Evolutionary conservation across 1,284 basidiomycete genomes (phyloP).

Genomic region (Fomitopsis pinicola): DNA sequence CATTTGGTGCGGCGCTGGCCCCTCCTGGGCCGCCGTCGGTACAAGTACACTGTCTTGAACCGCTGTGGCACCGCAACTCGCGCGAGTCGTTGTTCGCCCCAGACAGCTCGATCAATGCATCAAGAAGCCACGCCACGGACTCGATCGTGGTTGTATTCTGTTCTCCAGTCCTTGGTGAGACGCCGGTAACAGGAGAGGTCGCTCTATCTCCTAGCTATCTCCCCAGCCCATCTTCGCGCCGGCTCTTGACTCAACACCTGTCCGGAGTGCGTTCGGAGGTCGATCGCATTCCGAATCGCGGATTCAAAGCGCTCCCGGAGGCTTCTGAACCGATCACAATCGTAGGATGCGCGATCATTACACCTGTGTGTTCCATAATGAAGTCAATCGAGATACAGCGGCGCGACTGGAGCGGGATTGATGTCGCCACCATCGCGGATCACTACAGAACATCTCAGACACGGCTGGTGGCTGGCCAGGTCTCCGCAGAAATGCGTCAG

Average conservation of each 20-base stretch:
- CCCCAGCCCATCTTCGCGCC: slow-evolving; percentile 7
- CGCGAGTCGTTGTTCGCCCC: neutral
- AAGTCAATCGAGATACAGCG: slow-evolving; percentile 7
- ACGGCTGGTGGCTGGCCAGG: neutral
- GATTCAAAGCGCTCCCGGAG: slow-evolving; percentile 4
- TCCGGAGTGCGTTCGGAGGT: slow-evolving; percentile 4
- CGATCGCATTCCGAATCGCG: slow-evolving; percentile 2
- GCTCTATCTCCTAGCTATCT: slow-evolving; percentile 8
- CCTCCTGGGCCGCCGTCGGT: neutral
- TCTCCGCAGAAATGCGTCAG: neutral
- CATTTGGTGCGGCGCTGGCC: neutral
- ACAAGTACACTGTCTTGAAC: neutral
- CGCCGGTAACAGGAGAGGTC: slow-evolving; percentile 1
- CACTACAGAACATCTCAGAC: neutral
- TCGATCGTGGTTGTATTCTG: slow-evolving; percentile 1
- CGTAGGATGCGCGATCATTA: slow-evolving; percentile 5
- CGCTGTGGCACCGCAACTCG: neutral
- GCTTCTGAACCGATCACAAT: slow-evolving; percentile 7
- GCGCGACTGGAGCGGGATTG: slow-evolving; percentile 1
- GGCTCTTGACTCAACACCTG: slow-evolving; percentile 1
- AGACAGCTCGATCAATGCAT: neutral
- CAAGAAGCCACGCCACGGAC: neutral
- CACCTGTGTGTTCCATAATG: slow-evolving; percentile 1
- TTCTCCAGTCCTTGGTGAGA: neutral
- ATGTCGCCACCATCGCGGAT: slow-evolving; percentile 2